Percentiles rank a stretch among this genome's conserved stretches.
Evolutionary conservation across 2,329 filamentous ascomycete species (phyloP).

Genomic region (Aureobasidium mangrovei): DNA sequence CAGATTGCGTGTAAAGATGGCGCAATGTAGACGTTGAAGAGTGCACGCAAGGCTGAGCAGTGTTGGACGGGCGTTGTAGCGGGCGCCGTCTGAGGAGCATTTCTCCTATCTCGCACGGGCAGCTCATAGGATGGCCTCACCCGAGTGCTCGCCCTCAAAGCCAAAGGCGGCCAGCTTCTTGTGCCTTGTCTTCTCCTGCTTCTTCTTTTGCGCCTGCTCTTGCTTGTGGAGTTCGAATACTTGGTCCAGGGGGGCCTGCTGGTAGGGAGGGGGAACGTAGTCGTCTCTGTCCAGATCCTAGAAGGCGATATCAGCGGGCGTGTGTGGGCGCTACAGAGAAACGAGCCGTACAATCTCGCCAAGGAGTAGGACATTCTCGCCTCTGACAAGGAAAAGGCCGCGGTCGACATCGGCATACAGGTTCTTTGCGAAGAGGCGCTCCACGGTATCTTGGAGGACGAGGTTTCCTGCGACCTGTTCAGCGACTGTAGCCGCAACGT

Average conservation of each 20-base stretch:
- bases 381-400: slow-evolving; percentile 84
- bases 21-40: too few relatives aligned
- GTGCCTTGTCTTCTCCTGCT: slow-evolving; percentile 61
- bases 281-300: slow-evolving; percentile 91
- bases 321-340: background rate
- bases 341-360: slow-evolving; percentile 64
- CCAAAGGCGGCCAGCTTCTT: slow-evolving; percentile 68
- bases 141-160: slow-evolving; percentile 78
- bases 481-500: background rate
- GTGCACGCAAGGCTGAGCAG: too few relatives aligned
- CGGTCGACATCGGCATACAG: slow-evolving; percentile 78
- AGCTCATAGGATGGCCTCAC: slow-evolving; percentile 60
- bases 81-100: too few relatives aligned
- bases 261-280: slow-evolving; percentile 63
- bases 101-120: too few relatives aligned
- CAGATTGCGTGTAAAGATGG: too few relatives aligned
- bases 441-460: slow-evolving; percentile 84
- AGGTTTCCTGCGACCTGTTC: slow-evolving; percentile 62
- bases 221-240: slow-evolving; percentile 67
- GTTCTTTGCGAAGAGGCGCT: slow-evolving; percentile 68
- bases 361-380: slow-evolving; percentile 92
- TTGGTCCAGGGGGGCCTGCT: slow-evolving; percentile 55
- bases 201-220: slow-evolving; percentile 59
- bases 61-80: too few relatives aligned
- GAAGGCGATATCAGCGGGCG: background rate